phyloP scores from a whole-genome alignment of 2,329 filamentous ascomycete genomes.

The Ophiostoma australiae region DNA sequence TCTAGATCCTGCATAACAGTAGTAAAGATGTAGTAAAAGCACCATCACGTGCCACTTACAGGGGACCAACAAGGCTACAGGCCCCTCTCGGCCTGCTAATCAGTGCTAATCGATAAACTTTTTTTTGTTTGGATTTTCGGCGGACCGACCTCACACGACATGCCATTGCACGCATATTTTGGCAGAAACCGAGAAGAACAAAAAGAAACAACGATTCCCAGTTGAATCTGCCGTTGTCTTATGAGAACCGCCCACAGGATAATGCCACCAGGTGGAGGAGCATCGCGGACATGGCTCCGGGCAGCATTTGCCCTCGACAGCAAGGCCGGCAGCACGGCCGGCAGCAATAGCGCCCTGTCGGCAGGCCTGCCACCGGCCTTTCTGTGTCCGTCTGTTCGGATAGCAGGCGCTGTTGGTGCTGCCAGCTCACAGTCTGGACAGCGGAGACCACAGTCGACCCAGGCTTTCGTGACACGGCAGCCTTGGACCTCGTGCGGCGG shows the following conservation, averaged over 20 bases:
- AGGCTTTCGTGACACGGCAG: neutral
- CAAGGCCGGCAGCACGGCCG: neutral
- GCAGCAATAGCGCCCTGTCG: neutral
- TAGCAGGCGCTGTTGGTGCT: neutral
- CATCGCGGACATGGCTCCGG: conserved; percentile 24
- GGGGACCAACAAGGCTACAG: conserved; percentile 1
- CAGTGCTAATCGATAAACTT: conserved; percentile 13
- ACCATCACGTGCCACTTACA: conserved; percentile 16
- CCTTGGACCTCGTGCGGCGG: neutral
- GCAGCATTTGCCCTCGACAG: conserved; percentile 24
- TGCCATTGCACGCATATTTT: neutral
- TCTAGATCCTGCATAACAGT: no score
- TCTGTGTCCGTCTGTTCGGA: conserved; percentile 25
- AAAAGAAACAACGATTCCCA: neutral
- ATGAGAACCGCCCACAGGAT: neutral
- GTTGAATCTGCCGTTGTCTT: neutral
- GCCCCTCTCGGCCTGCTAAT: neutral
- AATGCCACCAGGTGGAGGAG: conserved; percentile 20
- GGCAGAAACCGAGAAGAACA: neutral
- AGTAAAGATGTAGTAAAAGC: no score
- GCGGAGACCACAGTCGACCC: neutral
- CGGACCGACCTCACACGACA: neutral
- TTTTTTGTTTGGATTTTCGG: conserved; percentile 10
- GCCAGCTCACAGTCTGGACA: neutral
- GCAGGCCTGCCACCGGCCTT: conserved; percentile 22